Conservation (phyloP, 768 basidiomycete genomes). For the Psilocybe subaeruginosa region DNA sequence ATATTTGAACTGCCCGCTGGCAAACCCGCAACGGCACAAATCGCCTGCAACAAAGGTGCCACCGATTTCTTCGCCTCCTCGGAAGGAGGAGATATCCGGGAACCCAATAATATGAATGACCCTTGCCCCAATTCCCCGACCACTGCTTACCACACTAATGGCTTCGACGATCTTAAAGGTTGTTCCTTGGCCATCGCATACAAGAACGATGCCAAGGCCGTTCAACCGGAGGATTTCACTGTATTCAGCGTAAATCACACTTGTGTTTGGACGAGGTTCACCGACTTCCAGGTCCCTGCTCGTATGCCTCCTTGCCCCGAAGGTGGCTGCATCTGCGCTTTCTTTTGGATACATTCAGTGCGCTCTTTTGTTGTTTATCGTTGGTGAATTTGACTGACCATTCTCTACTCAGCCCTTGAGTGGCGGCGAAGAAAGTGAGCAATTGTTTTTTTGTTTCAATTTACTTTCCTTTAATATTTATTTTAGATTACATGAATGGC, state of each 20-base stretch:
- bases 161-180: slow-evolving; percentile 55
- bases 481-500: slow-evolving; percentile 71
- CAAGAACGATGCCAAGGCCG: slow-evolving; percentile 55
- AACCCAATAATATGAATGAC: slow-evolving; percentile 48
- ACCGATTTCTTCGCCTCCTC: slow-evolving; percentile 59
- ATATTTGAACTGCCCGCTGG: slow-evolving; percentile 66
- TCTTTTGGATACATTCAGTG: slow-evolving; percentile 73
- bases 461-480: background rate
- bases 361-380: slow-evolving; percentile 15
- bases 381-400: background rate
- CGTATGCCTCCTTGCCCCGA: slow-evolving; percentile 70
- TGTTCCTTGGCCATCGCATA: slow-evolving; percentile 81
- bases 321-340: slow-evolving; percentile 69
- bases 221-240: slow-evolving; percentile 71
- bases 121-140: slow-evolving; percentile 51
- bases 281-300: slow-evolving; percentile 68
- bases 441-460: background rate
- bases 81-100: slow-evolving; percentile 54
- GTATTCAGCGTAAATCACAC: slow-evolving; percentile 78
- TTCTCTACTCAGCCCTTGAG: slow-evolving; percentile 40
- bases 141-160: slow-evolving; percentile 57
- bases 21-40: slow-evolving; percentile 50
- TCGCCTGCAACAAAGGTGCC: slow-evolving; percentile 62
- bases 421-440: slow-evolving; percentile 66
- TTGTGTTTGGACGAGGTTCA: slow-evolving; percentile 74